Conservation (phyloP, 441 rosid species). For the Biscutella laevigata region DNA sequence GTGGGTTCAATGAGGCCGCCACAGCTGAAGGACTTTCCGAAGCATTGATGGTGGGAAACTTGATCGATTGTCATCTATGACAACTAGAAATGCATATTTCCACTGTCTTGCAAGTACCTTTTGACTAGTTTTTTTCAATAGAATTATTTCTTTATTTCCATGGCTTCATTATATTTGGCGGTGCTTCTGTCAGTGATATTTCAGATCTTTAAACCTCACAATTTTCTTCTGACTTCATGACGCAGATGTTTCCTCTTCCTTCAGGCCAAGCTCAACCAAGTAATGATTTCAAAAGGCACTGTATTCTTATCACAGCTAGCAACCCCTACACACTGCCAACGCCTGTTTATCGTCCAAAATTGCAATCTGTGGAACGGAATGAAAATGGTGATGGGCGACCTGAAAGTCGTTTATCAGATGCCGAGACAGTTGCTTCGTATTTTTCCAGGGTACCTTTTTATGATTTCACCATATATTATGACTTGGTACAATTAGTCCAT, state of each 20-base stretch:
- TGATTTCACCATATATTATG: constrained; percentile 6
- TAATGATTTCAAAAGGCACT: constrained; percentile 73
- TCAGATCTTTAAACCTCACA: background rate
- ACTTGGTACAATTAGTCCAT: background rate
- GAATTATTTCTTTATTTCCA: background rate
- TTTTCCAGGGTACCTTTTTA: constrained; percentile 52
- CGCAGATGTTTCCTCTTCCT: constrained; percentile 69
- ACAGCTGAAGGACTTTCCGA: constrained; percentile 97
- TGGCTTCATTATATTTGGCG: background rate
- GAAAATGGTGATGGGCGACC: constrained; percentile 53
- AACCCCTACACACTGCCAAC: constrained; percentile 89
- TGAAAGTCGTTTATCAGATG: constrained; percentile 80
- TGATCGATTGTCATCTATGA: constrained; percentile 6
- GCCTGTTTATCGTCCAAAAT: constrained; percentile 76
- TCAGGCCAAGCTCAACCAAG: constrained; percentile 63
- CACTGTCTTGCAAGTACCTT: background rate
- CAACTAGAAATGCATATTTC: background rate
- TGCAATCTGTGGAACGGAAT: constrained; percentile 51
- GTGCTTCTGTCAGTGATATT: constrained; percentile 10
- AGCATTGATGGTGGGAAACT: constrained; percentile 70
- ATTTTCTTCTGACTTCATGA: constrained; percentile 26
- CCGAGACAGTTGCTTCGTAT: constrained; percentile 75
- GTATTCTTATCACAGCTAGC: constrained; percentile 86
- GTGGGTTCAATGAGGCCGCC: constrained; percentile 90
- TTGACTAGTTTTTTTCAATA: constrained; percentile 4